Evolutionary conservation across 768 basidiomycete genomes (phyloP).

Genomic region (Rhizopogon vulgaris): DNA sequence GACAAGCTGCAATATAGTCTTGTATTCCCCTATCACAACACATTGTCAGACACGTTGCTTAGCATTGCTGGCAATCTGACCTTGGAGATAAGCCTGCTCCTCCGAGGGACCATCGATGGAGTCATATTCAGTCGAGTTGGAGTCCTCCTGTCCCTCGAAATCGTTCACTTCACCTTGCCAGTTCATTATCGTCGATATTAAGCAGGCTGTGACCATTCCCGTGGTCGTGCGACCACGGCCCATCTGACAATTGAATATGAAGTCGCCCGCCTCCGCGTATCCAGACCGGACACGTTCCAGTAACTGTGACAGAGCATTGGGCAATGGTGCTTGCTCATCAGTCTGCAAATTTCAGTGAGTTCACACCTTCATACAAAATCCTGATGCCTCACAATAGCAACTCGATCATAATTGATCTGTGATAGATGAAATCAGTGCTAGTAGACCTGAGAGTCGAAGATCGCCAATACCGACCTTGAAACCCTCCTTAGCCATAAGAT

Average conservation of each 20-base stretch:
- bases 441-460: not conserved
- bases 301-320: constrained; percentile 75
- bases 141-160: constrained; percentile 30
- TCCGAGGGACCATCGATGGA: constrained; percentile 79
- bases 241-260: constrained; percentile 98
- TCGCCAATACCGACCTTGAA: constrained; percentile 48
- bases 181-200: constrained; percentile 70
- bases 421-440: not conserved
- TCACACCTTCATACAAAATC: not conserved
- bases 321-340: constrained; percentile 94
- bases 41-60: not conserved
- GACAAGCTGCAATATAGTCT: constrained; percentile 91
- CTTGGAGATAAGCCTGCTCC: constrained; percentile 84
- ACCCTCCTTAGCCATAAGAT: constrained; percentile 69
- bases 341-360: constrained; percentile 48
- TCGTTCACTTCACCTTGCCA: constrained; percentile 44
- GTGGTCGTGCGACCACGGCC: constrained; percentile 89
- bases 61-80: constrained; percentile 27
- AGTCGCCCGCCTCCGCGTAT: constrained; percentile 59
- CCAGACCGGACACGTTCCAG: constrained; percentile 64
- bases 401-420: constrained; percentile 81
- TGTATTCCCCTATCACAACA: constrained; percentile 78
- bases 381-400: constrained; percentile 68
- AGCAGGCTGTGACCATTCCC: constrained; percentile 87
- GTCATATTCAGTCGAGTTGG: constrained; percentile 46